phyloP scores from a whole-genome alignment of 2,329 filamentous ascomycete genomes.

The Hypoxylon sp. region DNA sequence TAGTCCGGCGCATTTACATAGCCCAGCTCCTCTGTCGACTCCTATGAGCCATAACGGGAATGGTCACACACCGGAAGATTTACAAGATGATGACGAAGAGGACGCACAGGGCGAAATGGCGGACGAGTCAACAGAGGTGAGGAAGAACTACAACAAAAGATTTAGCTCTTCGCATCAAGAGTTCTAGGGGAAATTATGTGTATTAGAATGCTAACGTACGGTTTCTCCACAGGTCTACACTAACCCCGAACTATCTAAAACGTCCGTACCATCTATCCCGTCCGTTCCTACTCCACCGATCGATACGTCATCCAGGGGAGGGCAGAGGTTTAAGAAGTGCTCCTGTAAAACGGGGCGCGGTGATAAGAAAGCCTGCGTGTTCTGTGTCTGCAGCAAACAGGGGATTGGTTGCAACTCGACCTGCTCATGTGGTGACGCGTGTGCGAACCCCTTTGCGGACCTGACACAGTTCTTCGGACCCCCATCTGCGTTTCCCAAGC shows the following conservation, averaged over 20 bases:
- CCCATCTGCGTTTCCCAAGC: slow-evolving; percentile 49
- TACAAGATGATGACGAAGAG: slow-evolving; percentile 51
- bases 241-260: slow-evolving; percentile 46
- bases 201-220: slow-evolving; percentile 21
- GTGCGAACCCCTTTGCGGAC: slow-evolving; percentile 55
- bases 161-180: not conserved
- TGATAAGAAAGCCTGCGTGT: slow-evolving; percentile 54
- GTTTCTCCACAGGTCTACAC: slow-evolving; percentile 47
- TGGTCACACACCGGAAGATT: slow-evolving; percentile 47
- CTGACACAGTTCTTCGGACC: slow-evolving; percentile 55
- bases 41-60: slow-evolving; percentile 50
- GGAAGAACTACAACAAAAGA: not conserved
- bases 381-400: slow-evolving; percentile 55
- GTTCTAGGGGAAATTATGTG: not conserved
- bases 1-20: slow-evolving; percentile 45
- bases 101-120: slow-evolving; percentile 55
- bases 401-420: slow-evolving; percentile 51
- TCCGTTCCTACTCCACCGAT: slow-evolving; percentile 49
- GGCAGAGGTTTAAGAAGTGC: slow-evolving; percentile 50
- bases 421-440: slow-evolving; percentile 53
- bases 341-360: slow-evolving; percentile 56
- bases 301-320: slow-evolving; percentile 46
- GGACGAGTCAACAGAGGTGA: slow-evolving; percentile 54
- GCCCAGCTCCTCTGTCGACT: slow-evolving; percentile 49
- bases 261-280: slow-evolving; percentile 38